Conservation (phyloP, 2,329 filamentous ascomycete genomes). For the Ceratocystis huliohia region DNA sequence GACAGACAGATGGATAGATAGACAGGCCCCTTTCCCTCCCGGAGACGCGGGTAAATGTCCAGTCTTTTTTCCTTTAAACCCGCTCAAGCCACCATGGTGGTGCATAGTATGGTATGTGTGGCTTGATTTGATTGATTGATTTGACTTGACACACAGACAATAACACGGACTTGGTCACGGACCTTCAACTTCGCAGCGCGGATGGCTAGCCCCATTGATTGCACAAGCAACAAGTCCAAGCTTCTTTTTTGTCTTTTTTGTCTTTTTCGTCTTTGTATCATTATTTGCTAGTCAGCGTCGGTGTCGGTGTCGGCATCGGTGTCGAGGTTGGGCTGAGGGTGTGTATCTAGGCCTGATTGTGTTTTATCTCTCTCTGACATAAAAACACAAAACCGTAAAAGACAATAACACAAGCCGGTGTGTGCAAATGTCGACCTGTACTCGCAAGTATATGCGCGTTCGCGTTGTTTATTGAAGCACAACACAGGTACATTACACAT, state of each 20-base stretch:
- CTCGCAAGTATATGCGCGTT: too few relatives aligned
- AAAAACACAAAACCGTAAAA: too few relatives aligned
- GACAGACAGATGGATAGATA: too few relatives aligned
- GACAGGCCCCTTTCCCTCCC: neutral
- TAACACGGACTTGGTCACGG: constrained; percentile 10
- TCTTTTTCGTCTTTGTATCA: neutral
- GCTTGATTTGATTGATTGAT: neutral
- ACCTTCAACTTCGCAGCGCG: neutral
- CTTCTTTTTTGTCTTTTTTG: neutral
- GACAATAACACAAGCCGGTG: too few relatives aligned
- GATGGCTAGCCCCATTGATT: neutral
- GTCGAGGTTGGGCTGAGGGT: too few relatives aligned
- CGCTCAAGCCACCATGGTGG: too few relatives aligned
- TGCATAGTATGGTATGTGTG: neutral
- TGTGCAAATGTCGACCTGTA: too few relatives aligned
- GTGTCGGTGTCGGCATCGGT: neutral
- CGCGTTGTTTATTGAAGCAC: too few relatives aligned
- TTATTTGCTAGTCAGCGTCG: neutral
- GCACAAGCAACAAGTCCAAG: neutral
- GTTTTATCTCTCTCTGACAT: too few relatives aligned
- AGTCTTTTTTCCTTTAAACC: neutral
- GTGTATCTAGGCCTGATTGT: too few relatives aligned
- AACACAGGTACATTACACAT: too few relatives aligned
- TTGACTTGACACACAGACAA: constrained; percentile 12
- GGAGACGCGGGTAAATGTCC: neutral